phyloP scores from a whole-genome alignment of 495 filamentous ascomycete species.

The Bryoglossum gracile region DNA sequence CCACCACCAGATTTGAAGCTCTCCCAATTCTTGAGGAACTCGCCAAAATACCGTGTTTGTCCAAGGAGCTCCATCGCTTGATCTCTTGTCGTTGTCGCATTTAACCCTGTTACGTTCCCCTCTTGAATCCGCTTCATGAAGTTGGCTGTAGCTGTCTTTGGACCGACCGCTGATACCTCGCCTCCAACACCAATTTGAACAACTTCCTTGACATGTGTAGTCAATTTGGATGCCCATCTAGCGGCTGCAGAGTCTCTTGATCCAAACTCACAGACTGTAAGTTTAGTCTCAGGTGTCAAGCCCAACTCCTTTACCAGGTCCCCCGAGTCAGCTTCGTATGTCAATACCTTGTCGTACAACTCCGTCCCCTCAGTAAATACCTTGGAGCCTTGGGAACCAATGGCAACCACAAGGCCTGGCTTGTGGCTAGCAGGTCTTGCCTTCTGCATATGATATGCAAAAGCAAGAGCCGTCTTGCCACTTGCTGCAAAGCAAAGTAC shows the following conservation, averaged over 20 bases:
- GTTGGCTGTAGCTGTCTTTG: slow-evolving; percentile 8
- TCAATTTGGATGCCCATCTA: slow-evolving; percentile 32
- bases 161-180: slow-evolving; percentile 21
- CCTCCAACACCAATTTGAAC: slow-evolving; percentile 36
- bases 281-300: slow-evolving; percentile 27
- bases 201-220: slow-evolving; percentile 20
- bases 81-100: slow-evolving; percentile 37
- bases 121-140: slow-evolving; percentile 3
- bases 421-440: slow-evolving; percentile 17
- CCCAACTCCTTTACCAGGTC: slow-evolving; percentile 18
- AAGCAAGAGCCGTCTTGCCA: slow-evolving; percentile 41
- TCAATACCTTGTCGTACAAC: slow-evolving; percentile 30
- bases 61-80: slow-evolving; percentile 30
- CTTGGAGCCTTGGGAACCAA: slow-evolving; percentile 28
- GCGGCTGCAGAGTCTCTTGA: slow-evolving; percentile 32
- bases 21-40: slow-evolving; percentile 27
- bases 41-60: slow-evolving; percentile 28
- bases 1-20: slow-evolving; percentile 29
- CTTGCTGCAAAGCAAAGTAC: slow-evolving; percentile 40
- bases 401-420: slow-evolving; percentile 30
- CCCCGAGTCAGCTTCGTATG: slow-evolving; percentile 26
- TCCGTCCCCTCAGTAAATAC: slow-evolving; percentile 28
- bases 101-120: slow-evolving; percentile 30
- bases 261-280: slow-evolving; percentile 49
- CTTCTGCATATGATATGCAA: slow-evolving; percentile 33